phyloP scores from a whole-genome alignment of 2,329 filamentous ascomycete species.

The Pyricularia pennisetigena region DNA sequence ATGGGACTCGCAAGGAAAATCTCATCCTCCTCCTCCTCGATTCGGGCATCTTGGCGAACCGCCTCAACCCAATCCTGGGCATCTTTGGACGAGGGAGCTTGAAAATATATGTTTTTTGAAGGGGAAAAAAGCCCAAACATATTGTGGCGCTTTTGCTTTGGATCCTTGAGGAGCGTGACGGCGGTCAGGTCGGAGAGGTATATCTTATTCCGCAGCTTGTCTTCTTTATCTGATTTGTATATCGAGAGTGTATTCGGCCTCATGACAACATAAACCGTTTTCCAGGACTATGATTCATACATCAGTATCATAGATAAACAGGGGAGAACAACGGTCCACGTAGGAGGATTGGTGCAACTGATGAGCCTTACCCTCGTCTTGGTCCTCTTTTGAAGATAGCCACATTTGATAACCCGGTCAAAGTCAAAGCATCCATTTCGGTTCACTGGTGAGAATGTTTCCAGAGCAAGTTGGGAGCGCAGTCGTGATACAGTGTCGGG shows the following conservation, averaged over 20 bases:
- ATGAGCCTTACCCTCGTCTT: constrained; percentile 69
- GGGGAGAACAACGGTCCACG: not conserved
- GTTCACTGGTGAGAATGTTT: constrained; percentile 76
- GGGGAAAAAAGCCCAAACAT: constrained; percentile 91
- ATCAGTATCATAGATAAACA: not conserved
- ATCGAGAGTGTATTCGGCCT: constrained; percentile 84
- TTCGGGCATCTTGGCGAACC: constrained; percentile 69
- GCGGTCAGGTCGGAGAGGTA: constrained; percentile 84
- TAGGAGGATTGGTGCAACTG: not conserved
- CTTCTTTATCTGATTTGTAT: constrained; percentile 87
- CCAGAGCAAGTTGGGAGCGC: constrained; percentile 36
- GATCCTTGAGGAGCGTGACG: constrained; percentile 78
- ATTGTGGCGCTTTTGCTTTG: constrained; percentile 76
- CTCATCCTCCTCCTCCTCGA: constrained; percentile 83
- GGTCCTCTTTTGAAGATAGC: constrained; percentile 77
- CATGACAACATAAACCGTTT: constrained; percentile 78
- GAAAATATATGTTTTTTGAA: constrained; percentile 83
- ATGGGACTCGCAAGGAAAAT: constrained; percentile 63
- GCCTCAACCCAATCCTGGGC: constrained; percentile 79
- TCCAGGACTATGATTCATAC: constrained; percentile 61
- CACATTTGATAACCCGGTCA: constrained; percentile 85
- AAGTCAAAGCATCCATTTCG: constrained; percentile 95
- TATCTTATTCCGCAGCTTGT: constrained; percentile 80
- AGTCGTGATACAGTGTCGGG: not conserved
- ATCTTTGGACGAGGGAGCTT: constrained; percentile 63